A percentile compares a stretch with the other conserved stretches of the same genome.
These are phyloP conservation scores for Verbena officinalis DNA, from an alignment of 257 asterid genomes.

Conservation along the genomic window DNA sequence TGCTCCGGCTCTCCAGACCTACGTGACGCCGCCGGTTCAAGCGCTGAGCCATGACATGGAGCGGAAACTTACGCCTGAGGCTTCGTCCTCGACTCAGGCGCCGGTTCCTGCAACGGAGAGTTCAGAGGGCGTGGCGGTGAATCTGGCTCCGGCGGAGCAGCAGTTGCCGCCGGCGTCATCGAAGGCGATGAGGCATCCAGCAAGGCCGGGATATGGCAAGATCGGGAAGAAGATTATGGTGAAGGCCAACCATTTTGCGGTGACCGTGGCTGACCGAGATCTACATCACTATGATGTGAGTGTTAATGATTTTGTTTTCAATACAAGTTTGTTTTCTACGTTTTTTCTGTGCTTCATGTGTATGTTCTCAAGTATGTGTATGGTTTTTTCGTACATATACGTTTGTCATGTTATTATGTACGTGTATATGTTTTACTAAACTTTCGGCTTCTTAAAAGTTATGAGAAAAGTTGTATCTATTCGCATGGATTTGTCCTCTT, in stretches of 20 bases:
- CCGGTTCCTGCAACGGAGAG: slow-evolving; percentile 16
- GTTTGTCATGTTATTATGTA: no score
- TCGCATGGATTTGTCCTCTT: background rate
- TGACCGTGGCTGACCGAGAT: slow-evolving; percentile 54
- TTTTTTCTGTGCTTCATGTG: background rate
- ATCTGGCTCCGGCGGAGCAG: slow-evolving; percentile 14
- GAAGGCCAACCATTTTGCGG: slow-evolving; percentile 74
- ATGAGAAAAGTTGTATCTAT: no score
- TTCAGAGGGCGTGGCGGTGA: slow-evolving; percentile 14
- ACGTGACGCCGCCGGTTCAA: slow-evolving; percentile 29
- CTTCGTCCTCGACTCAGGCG: slow-evolving; percentile 34
- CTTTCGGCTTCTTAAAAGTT: no score
- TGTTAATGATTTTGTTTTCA: background rate
- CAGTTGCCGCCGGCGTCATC: slow-evolving; percentile 54
- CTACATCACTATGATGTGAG: slow-evolving; percentile 76
- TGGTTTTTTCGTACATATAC: no score
- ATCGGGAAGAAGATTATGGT: slow-evolving; percentile 38
- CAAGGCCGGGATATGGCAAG: slow-evolving; percentile 57
- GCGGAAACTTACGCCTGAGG: slow-evolving; percentile 39
- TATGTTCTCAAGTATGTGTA: background rate
- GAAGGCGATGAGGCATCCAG: slow-evolving; percentile 46
- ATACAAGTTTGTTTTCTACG: background rate
- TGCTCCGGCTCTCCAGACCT: slow-evolving; percentile 2
- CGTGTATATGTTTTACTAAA: no score
- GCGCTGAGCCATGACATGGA: slow-evolving; percentile 35